These are phyloP conservation scores for Hysterium pulicare DNA, from an alignment of 2,329 filamentous ascomycete genomes.

Conservation along the genomic window DNA sequence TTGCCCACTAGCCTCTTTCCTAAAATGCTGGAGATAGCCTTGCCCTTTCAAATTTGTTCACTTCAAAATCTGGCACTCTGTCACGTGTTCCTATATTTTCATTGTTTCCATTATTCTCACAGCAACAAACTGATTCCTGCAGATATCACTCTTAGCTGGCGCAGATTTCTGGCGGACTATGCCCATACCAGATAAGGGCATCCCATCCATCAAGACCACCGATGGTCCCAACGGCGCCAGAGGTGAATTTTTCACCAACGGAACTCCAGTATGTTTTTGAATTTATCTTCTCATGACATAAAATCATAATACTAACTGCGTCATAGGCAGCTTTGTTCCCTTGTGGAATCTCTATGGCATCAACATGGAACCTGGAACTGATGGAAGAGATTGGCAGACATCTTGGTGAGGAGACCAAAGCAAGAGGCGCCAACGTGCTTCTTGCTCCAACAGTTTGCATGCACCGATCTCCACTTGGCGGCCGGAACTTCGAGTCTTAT, in stretches of 20 bases:
- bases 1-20: not conserved
- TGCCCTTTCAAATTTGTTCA: not conserved
- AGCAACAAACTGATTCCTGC: constrained; percentile 18
- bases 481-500: constrained; percentile 82
- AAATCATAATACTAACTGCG: constrained; percentile 11
- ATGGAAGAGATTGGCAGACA: constrained; percentile 67
- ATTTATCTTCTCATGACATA: not conserved
- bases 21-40: not conserved
- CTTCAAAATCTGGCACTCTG: not conserved
- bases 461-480: constrained; percentile 78
- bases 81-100: not conserved
- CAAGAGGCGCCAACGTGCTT: constrained; percentile 69
- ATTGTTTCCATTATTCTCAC: not conserved
- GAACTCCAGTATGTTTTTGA: constrained; percentile 33
- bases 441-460: constrained; percentile 77
- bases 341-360: constrained; percentile 73
- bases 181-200: constrained; percentile 55
- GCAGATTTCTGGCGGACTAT: constrained; percentile 70
- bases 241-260: constrained; percentile 63
- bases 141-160: constrained; percentile 45
- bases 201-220: constrained; percentile 63
- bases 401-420: constrained; percentile 68
- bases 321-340: constrained; percentile 70
- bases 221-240: constrained; percentile 70
- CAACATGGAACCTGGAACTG: constrained; percentile 73